Base-by-base conservation (phyloP, 208 protist species). In the Strigomonas culicis region DNA sequence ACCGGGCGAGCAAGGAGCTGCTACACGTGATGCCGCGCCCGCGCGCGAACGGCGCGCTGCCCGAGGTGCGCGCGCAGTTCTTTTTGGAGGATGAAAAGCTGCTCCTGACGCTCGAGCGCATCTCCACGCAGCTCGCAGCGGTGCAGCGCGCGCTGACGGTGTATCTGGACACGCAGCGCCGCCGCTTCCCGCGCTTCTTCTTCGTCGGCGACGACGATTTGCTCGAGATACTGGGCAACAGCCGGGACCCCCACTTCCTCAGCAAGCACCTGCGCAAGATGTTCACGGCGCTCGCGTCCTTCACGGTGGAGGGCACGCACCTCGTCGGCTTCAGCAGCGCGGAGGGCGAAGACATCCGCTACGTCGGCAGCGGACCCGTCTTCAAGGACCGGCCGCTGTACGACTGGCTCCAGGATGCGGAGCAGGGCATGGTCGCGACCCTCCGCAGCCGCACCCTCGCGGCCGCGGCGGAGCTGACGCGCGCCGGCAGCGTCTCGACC, bases 171-270 rank as follows among this genome's bases (percentile, higher is more conserved):
- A 81, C 80, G 11, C 97, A 99, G 83, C 91, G 99, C 34, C 59
- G 80, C 6, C 77, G 87, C 59, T 99, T 99, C 75, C 97, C 99
- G 1, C 94, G 98, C 61, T 99, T 99, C 86, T 99, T 99, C 78
- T 99, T 99, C 74, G 91, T 99, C 41, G 98, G 98, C 32, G 99
- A 99, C 86, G 98, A 99, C 74, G 99, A 99, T 77, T 79, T 99
- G 60, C 86, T 99, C 2, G 98, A 99, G 74, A 99, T 99, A 46
- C 95, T 99, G 66, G 98, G 98, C 66, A 99, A 99, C 76, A 94
- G 84, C 76, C 97, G 93, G 57, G 95, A 98, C 63, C 80, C 79
- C 3, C 56, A 72, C 51, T 93, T 97, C 69, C 78, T 99, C 41
- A 93, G 97, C 75, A 99, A 98, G 63, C 98, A 99, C 75, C 88